phyloP scores from a whole-genome alignment of 2,329 filamentous ascomycete genomes.

The Torrubiella hemipterigena region DNA sequence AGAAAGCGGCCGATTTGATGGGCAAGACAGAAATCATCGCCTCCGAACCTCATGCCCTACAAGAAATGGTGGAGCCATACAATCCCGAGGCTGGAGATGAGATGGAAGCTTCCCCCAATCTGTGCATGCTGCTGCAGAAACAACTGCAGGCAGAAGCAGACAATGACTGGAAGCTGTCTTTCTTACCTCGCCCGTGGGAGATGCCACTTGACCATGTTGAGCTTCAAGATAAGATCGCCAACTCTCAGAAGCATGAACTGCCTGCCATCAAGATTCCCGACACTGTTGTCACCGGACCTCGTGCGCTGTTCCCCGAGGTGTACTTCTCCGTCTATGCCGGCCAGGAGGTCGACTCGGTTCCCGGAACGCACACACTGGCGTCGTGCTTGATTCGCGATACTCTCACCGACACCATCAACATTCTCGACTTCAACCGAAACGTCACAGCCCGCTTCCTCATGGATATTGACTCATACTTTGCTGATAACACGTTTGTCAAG shows the following conservation, averaged over 20 bases:
- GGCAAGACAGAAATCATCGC: constrained; percentile 94
- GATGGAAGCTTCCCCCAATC: constrained; percentile 50
- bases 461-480: constrained; percentile 90
- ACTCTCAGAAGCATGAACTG: constrained; percentile 61
- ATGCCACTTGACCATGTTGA: constrained; percentile 50
- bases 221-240: constrained; percentile 44
- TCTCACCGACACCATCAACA: constrained; percentile 85
- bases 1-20: constrained; percentile 67
- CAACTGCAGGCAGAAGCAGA: constrained; percentile 70
- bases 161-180: constrained; percentile 62
- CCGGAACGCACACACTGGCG: constrained; percentile 61
- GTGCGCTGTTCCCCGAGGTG: constrained; percentile 78
- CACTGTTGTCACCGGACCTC: constrained; percentile 60
- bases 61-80: constrained; percentile 79
- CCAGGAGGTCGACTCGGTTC: constrained; percentile 83
- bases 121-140: constrained; percentile 72
- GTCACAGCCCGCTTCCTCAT: constrained; percentile 80
- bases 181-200: constrained; percentile 56
- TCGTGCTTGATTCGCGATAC: constrained; percentile 76
- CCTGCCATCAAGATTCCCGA: constrained; percentile 66
- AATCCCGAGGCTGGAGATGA: constrained; percentile 50
- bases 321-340: constrained; percentile 86
- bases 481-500: constrained; percentile 81
- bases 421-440: constrained; percentile 84
- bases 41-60: constrained; percentile 73